phyloP scores from a whole-genome alignment of 2,329 filamentous ascomycete species.

The Fusarium duplospermum region DNA sequence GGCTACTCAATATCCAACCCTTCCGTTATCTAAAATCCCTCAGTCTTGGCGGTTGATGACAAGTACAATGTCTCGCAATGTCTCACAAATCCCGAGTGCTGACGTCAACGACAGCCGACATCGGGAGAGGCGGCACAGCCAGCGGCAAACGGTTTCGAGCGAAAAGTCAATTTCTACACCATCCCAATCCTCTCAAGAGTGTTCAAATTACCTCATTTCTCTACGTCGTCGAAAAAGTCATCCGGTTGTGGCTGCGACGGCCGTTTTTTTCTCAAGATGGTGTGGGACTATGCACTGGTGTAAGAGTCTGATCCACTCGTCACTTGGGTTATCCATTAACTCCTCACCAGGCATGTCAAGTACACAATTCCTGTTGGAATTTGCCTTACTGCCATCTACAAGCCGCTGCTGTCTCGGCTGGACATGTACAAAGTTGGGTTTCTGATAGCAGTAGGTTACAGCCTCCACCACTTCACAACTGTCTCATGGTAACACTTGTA shows the following conservation, averaged over 20 bases:
- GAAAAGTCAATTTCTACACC: not conserved
- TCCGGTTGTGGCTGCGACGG: not conserved
- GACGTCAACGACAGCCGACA: conserved; percentile 36
- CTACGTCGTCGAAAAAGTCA: not conserved
- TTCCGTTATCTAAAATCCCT: not conserved
- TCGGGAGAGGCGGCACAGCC: conserved; percentile 10
- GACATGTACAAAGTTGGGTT: conserved; percentile 34
- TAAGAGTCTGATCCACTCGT: conserved; percentile 9
- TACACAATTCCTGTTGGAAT: conserved; percentile 38
- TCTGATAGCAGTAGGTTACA: conserved; percentile 23
- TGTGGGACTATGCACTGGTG: conserved; percentile 40
- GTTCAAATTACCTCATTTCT: not conserved
- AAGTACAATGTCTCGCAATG: conserved; percentile 8
- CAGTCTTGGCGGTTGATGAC: conserved; percentile 15
- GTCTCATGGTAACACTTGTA: not conserved
- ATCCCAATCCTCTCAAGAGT: not conserved
- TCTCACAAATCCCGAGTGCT: conserved; percentile 23
- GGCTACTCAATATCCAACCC: not conserved
- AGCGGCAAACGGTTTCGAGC: not conserved
- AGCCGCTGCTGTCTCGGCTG: conserved; percentile 31
- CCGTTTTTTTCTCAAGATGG: conserved; percentile 32
- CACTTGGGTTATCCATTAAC: not conserved
- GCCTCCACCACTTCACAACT: rapidly evolving
- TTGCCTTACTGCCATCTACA: conserved; percentile 19
- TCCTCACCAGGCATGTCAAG: conserved; percentile 30